These are phyloP conservation scores for Colletotrichum sp. DNA, from an alignment of 2,329 filamentous ascomycete genomes.

Conservation along the genomic window DNA sequence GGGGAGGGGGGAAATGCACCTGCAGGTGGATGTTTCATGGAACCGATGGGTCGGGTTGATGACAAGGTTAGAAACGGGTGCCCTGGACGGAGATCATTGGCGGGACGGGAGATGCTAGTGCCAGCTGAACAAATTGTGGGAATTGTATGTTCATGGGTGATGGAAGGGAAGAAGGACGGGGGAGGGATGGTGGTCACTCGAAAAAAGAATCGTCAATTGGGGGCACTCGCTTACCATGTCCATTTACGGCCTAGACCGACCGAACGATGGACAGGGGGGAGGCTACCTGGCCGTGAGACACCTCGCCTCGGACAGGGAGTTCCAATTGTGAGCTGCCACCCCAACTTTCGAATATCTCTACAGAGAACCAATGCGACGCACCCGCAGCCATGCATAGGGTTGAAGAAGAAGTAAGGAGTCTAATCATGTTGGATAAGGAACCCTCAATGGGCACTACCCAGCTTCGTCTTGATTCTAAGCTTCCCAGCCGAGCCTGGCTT, in stretches of 20 bases:
- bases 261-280: background rate
- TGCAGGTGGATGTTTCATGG: background rate
- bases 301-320: too few species aligned
- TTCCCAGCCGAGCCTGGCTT: background rate
- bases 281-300: background rate
- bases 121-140: background rate
- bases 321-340: background rate
- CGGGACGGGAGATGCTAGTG: background rate
- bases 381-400: too few species aligned
- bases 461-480: too few species aligned
- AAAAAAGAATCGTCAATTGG: background rate
- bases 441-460: too few species aligned
- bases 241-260: background rate
- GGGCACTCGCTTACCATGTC: constrained; percentile 4
- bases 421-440: too few species aligned
- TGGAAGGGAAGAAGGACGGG: background rate
- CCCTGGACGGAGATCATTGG: background rate
- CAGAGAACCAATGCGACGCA: background rate
- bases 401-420: too few species aligned
- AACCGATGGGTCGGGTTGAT: background rate
- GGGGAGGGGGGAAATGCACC: too few species aligned
- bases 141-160: background rate
- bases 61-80: background rate
- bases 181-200: background rate
- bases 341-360: background rate